A percentile compares a stretch with the other conserved stretches of the same genome.
These are phyloP conservation scores for Pseudogymnoascus sp. DNA, from an alignment of 2,329 filamentous ascomycete genomes.

Conservation along the genomic window DNA sequence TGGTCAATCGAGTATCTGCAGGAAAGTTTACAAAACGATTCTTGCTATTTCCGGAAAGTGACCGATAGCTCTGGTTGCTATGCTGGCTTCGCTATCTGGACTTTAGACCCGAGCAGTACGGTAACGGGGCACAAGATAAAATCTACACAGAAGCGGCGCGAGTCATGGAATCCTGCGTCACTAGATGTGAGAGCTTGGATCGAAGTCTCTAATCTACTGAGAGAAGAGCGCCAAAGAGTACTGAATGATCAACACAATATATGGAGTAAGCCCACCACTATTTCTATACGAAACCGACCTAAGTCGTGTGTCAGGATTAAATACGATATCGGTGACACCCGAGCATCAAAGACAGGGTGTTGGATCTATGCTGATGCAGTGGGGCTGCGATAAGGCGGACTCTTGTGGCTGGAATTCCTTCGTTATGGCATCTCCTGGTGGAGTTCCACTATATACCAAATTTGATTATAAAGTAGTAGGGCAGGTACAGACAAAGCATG, in stretches of 20 bases:
- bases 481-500: background rate
- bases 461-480: background rate
- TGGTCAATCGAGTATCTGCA: background rate
- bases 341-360: background rate
- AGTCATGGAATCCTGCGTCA: background rate
- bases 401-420: background rate
- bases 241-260: background rate
- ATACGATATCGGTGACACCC: background rate
- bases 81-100: background rate
- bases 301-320: background rate
- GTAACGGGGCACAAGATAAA: background rate
- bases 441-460: background rate
- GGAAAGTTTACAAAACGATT: background rate
- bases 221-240: background rate
- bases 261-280: background rate
- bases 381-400: background rate
- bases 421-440: background rate
- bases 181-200: background rate
- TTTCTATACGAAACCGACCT: background rate
- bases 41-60: background rate
- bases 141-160: background rate
- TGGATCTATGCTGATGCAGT: background rate
- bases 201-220: background rate
- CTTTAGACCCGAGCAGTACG: background rate
- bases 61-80: background rate